Evolutionary conservation across 129 eudicot genomes (phyloP).

Genomic region (Mikania micrantha): DNA sequence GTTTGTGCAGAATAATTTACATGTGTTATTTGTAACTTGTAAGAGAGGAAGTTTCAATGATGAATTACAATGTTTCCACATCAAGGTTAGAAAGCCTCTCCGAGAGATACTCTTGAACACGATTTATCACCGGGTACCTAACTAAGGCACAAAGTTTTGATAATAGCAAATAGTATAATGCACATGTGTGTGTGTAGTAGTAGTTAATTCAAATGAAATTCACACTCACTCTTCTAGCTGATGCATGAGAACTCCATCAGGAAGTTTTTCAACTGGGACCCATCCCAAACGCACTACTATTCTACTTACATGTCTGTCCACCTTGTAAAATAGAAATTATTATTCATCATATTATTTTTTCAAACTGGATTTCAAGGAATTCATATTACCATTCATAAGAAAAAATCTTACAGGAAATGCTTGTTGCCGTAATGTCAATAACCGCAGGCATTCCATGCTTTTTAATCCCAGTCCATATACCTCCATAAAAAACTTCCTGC

Average conservation of each 20-base stretch:
- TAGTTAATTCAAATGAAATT: not conserved
- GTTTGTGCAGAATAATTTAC: not conserved
- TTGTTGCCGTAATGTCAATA: constrained; percentile 32
- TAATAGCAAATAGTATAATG: not conserved
- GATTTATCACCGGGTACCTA: constrained; percentile 23
- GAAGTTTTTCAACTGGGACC: constrained; percentile 27
- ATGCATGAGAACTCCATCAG: constrained; percentile 25
- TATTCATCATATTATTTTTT: not conserved
- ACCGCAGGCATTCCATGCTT: constrained; percentile 42
- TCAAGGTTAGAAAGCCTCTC: constrained; percentile 21
- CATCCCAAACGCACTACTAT: constrained; percentile 30
- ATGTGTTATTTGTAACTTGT: not conserved
- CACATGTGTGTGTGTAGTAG: too few species aligned
- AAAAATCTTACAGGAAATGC: constrained; percentile 43
- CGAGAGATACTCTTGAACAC: constrained; percentile 28
- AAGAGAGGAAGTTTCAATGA: not conserved
- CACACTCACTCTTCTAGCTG: constrained; percentile 23
- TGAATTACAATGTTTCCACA: constrained; percentile 19
- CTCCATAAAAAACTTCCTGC: constrained; percentile 31
- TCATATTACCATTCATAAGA: not conserved
- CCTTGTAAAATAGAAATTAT: constrained; percentile 6
- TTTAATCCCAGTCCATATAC: constrained; percentile 40
- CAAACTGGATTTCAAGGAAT: not conserved
- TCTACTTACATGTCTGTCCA: constrained; percentile 26
- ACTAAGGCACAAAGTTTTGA: not conserved